A percentile compares a stretch with the other conserved stretches of the same genome.
Conservation (phyloP, 768 basidiomycete genomes). For the Psilocybe cubensis region DNA sequence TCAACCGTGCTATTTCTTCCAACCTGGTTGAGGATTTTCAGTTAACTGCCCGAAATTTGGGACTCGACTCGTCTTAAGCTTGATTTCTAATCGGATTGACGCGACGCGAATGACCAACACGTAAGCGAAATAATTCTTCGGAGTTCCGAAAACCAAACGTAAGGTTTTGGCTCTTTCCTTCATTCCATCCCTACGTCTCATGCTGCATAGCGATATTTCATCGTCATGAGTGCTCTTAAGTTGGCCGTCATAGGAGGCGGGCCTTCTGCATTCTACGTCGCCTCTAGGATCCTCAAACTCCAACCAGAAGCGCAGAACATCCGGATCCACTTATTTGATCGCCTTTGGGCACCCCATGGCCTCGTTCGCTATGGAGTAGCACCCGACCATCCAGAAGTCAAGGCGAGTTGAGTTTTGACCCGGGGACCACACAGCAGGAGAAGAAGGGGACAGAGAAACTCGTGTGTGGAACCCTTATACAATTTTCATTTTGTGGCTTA, state of each 20-base stretch:
- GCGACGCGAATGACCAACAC: too few relatives aligned
- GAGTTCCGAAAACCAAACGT: too few relatives aligned
- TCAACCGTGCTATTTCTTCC: too few relatives aligned
- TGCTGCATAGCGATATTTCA: too few relatives aligned
- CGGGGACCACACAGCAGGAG: constrained; percentile 2
- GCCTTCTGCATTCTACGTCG: constrained; percentile 96
- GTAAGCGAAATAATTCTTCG: too few relatives aligned
- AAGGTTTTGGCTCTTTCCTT: too few relatives aligned
- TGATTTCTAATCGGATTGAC: too few relatives aligned
- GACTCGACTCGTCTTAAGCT: too few relatives aligned
- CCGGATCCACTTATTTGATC: constrained; percentile 87
- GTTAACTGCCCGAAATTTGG: too few relatives aligned
- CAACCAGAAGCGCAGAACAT: constrained; percentile 44
- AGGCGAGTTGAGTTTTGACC: constrained; percentile 48
- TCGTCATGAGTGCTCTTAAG: constrained; percentile 47
- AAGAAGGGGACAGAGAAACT: neutral
- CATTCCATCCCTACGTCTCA: too few relatives aligned
- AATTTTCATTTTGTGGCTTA: neutral
- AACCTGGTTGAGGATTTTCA: too few relatives aligned
- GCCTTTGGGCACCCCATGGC: constrained; percentile 93
- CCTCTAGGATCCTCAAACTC: constrained; percentile 78
- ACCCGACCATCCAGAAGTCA: constrained; percentile 98
- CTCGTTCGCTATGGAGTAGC: constrained; percentile 96
- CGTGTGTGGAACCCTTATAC: constrained; percentile 3
- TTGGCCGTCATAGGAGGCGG: constrained; percentile 93